Evolutionary conservation across 2,329 filamentous ascomycete species (phyloP), one percentile per base, ranked within the genome.

Genomic region (Chrysoporthe cubensis): DNA sequence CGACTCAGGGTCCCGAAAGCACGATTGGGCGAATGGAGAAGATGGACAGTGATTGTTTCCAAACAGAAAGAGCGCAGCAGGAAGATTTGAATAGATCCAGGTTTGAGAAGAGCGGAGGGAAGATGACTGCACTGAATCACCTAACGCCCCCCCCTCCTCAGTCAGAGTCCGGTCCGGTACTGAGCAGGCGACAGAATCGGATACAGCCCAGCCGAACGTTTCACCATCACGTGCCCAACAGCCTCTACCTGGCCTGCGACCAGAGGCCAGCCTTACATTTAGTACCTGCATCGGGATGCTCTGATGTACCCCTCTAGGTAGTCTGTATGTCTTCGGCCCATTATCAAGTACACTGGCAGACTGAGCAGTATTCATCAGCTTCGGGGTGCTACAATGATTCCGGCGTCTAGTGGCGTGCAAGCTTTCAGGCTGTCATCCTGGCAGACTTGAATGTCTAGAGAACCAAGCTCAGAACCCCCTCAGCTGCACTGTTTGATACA

Each of bases 151-250:
- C 60, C 40, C 46, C 43, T 37, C 16, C 37, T 26, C 26, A 34
- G 50, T 64, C 62, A 52, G 44, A 50, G 34, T 62, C 46, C 4
- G 44, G 46, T 40, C 46, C 44, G 3, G 44, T 40, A 13, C 9
- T 62, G 59, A 37, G 43, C 59, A 3, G 42, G 21, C 59, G 21
- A n/a, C 54, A 57, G 34, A 57, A 62, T 44, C 52, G 62, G 62
- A 64, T 61, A 46, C 52, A 46, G 37, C 37, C 52, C 57, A 68
- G 57, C 66, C 66, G 63, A 56, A 62, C 62, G 66, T 68, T 66
- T 68, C 66, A 68, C 52, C 63, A 68, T 60, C 50, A 50, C 26
- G 66, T 52, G 46, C 44, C 18, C 34, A 21, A 34, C 8, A 48
- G 9, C 32, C 46, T 50, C 26, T 26, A 26, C 26, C 44, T 50